These are phyloP conservation scores for Quercus parvula DNA, from an alignment of 306 rosid species.

Conservation along the genomic window DNA sequence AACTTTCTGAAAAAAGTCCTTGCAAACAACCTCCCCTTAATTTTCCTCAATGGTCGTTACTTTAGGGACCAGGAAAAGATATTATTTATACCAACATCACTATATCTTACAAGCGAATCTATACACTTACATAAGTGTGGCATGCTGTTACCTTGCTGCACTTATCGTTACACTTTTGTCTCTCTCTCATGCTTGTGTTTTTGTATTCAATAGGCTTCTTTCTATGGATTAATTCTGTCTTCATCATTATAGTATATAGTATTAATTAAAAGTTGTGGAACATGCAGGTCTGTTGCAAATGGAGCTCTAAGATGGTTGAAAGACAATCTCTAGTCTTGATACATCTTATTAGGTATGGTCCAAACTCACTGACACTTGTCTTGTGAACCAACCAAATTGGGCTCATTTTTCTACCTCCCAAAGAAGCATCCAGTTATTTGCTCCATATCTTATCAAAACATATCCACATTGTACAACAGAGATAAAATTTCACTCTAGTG, in stretches of 20 bases:
- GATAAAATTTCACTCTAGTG: conserved; percentile 25
- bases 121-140: background rate
- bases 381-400: background rate
- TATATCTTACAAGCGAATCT: background rate
- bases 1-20: background rate
- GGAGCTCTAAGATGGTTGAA: conserved; percentile 93
- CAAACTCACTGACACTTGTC: conserved; percentile 7
- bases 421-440: conserved; percentile 25
- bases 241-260: conserved; percentile 6
- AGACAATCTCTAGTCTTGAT: conserved; percentile 65
- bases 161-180: background rate
- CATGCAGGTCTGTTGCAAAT: conserved; percentile 70
- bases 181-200: background rate
- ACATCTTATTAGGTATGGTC: background rate
- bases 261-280: conserved; percentile 9
- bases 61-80: background rate
- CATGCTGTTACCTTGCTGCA: background rate
- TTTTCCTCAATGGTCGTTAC: background rate
- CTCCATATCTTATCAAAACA: conserved; percentile 24
- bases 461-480: conserved; percentile 23
- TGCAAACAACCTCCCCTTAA: background rate
- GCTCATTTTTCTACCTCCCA: conserved; percentile 17
- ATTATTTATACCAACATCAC: background rate
- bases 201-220: background rate
- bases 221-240: background rate